Evolutionary conservation across 2,329 filamentous ascomycete species (phyloP), one percentile per base, ranked within the genome.

Genomic region (Epichloe brachyelytri): DNA sequence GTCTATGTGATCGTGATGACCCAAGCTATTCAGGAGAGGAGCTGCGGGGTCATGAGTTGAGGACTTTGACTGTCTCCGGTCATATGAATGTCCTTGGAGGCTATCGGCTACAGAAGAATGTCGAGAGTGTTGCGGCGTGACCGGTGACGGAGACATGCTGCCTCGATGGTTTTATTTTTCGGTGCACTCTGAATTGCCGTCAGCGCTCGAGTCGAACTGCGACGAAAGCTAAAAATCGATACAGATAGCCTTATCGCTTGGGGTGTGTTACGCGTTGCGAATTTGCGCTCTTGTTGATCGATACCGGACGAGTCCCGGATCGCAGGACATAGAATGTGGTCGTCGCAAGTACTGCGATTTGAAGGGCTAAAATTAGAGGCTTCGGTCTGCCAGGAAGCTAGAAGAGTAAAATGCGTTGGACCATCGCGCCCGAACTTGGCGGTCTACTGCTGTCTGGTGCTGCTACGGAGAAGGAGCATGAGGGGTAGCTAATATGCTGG

Each of bases 111-210:
- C 67, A 33, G 80, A 83, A 43, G 76, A 72, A 50, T 78, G 72
- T 57, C 79, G 74, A 56, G 79, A 82, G 60, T 82, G 79, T 57
- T 69, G 71, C 51, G 80, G 79, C 37, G 79, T 81, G 46, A 38
- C 48, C 19, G 53, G 46, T 45, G 46, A 40, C 30, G 36, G 47
- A 22, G 53, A n/a, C 53, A 54, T 52, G 36, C 38, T 54, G 38
- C 20, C 48, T 37, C 30, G 43, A 14, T 43, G 19, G 30, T 7
- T 26, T 12, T 30, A 11, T 20, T 17, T 37, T 14, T 20, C 17
- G 15, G 33, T 5, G 20, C 17, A 15, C 40, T 49, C 33, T 37
- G 50, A 19, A 40, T 44, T 37, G 38, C 38, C n/a, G 39, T 41
- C 19, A 14, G 37, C n/a, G 44, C 45, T 34, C 19, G 26, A 50